Conservation (phyloP, 1,139 yeast species). For the Saccharomyces hybrid region DNA sequence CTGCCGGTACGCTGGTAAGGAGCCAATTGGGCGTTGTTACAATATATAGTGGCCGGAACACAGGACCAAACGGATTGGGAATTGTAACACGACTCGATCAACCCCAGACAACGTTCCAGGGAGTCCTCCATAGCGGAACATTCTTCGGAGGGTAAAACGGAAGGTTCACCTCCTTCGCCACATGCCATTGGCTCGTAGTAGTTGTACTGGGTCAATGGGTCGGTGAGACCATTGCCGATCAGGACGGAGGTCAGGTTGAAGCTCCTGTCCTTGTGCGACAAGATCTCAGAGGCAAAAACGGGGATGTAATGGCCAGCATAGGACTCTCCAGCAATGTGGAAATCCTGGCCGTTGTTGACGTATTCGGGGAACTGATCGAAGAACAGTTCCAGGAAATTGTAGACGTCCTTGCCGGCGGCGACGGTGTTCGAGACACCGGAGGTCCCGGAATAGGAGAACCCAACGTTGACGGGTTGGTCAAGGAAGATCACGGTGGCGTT, state of each 20-base stretch:
- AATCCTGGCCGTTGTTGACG: constrained; percentile 45
- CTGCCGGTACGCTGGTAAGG: constrained; percentile 88
- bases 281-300: constrained; percentile 80
- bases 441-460: constrained; percentile 70
- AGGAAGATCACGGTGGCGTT: constrained; percentile 87
- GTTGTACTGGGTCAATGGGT: constrained; percentile 81
- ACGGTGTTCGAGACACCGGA: constrained; percentile 60
- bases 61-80: constrained; percentile 78
- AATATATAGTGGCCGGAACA: constrained; percentile 91
- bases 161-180: constrained; percentile 82
- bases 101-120: constrained; percentile 72
- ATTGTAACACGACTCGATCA: constrained; percentile 76
- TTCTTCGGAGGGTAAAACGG: constrained; percentile 63
- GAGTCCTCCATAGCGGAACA: constrained; percentile 69
- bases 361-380: constrained; percentile 88
- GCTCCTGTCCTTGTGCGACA: constrained; percentile 67
- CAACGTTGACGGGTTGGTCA: constrained; percentile 94
- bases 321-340: constrained; percentile 98
- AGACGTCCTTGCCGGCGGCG: constrained; percentile 90
- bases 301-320: constrained; percentile 98
- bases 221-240: constrained; percentile 95
- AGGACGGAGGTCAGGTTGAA: constrained; percentile 82
- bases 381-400: constrained; percentile 84
- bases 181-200: constrained; percentile 97
- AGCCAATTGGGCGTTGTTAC: constrained; percentile 79